Base-by-base conservation (phyloP, 805 yeast species). In the Schwanniomyces vanrijiae region DNA sequence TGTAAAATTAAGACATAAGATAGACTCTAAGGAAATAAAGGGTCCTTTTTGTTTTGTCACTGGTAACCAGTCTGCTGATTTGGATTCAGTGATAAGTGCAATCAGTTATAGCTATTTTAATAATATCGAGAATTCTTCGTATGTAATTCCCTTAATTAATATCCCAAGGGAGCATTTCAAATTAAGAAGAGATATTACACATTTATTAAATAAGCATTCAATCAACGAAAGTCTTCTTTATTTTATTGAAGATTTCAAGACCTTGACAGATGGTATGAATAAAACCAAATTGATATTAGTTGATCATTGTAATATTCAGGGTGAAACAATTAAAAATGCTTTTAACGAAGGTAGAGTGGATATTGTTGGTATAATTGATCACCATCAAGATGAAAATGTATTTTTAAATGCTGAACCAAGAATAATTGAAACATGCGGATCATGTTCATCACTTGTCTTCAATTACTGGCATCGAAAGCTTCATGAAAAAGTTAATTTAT, bases 21-120 rank as follows among this genome's bases (percentile, higher is more conserved):
- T 58, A 37, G 53, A 53, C 8, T 24, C 55, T 33, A 43, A 47
- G 9, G 26, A 52, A 31, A 33, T 54, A 21, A 37, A 45, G 29
- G 6, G 38, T 22, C 62, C 67, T 3, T 47, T 67, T 29, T 52
- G 56, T 25, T 58, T 85, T 19, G 91, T 85, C 0, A 70, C 86
- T 0, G 97, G 97, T 1, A 90, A 90, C 59, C 94, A 90, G 58
- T 81, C 94, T 4, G 91, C 94, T 0, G 86, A 92, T 64, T 69
- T 94, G 69, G 99, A 92, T 64, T 91, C 97, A 0, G 86, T 90
- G 26, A 79, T 89, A 1, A 77, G 86, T 46, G 84, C 97, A 0
- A 70, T 94, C 4, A 59, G 86, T 3, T 87, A 83, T 58, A 83
- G 96, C 0, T 89, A 80, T 56, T 75, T 85, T 49, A 65, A 69